Conservation (phyloP, 2,329 filamentous ascomycete species). For the Bipolaris bicolor region DNA sequence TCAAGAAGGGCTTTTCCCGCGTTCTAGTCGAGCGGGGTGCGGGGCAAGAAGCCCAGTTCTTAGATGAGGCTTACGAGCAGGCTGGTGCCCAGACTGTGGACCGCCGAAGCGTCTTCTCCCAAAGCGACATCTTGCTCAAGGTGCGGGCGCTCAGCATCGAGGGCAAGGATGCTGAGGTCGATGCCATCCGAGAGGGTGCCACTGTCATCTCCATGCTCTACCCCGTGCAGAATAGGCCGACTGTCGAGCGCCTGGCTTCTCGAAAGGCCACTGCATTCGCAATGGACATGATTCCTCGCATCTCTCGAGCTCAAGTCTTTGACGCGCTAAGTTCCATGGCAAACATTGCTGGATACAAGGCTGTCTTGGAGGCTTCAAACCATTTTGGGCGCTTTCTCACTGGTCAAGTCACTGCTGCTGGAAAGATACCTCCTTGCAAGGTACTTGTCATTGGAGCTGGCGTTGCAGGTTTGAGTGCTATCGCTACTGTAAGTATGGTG, state of each 20-base stretch:
- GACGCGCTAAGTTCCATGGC: slow-evolving; percentile 92
- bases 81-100: slow-evolving; percentile 81
- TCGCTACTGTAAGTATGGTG: slow-evolving; percentile 67
- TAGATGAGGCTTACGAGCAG: slow-evolving; percentile 75
- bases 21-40: slow-evolving; percentile 82
- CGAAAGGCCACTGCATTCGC: slow-evolving; percentile 79
- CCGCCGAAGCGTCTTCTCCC: slow-evolving; percentile 70
- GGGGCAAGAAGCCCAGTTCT: slow-evolving; percentile 77
- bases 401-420: slow-evolving; percentile 87
- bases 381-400: slow-evolving; percentile 87
- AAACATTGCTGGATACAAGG: slow-evolving; percentile 93
- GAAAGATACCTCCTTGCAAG: slow-evolving; percentile 88
- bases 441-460: slow-evolving; percentile 89
- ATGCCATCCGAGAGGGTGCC: slow-evolving; percentile 69
- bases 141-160: slow-evolving; percentile 74
- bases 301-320: slow-evolving; percentile 86
- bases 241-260: slow-evolving; percentile 74
- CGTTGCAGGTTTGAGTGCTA: slow-evolving; percentile 86
- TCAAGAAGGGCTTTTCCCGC: slow-evolving; percentile 83
- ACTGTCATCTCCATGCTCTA: slow-evolving; percentile 85
- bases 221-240: slow-evolving; percentile 76
- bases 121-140: slow-evolving; percentile 81
- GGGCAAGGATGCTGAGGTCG: slow-evolving; percentile 67
- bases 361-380: slow-evolving; percentile 87
- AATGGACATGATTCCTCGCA: slow-evolving; percentile 92